phyloP scores from a whole-genome alignment of 2,329 filamentous ascomycete genomes.

The Huntiella bhutanensis region DNA sequence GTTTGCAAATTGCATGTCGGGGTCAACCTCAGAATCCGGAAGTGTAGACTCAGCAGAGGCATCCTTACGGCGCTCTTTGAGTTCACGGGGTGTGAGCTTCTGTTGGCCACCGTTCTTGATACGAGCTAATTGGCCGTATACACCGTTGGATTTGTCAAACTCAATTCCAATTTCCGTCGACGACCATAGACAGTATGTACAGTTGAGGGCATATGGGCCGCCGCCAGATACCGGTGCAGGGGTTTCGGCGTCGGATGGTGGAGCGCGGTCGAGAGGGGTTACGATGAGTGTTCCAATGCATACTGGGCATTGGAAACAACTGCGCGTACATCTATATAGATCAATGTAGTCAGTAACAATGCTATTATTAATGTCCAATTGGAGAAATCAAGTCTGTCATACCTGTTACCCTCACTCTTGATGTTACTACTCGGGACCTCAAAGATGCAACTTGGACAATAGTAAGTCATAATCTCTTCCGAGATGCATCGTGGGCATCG shows the following conservation, averaged over 20 bases:
- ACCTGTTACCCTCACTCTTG: conserved; percentile 86
- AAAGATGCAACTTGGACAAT: conserved; percentile 86
- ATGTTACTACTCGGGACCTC: conserved; percentile 88
- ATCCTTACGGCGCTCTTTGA: conserved; percentile 33
- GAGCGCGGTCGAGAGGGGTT: conserved; percentile 43
- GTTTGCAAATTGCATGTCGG: conserved; percentile 54
- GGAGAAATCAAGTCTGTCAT: conserved; percentile 17
- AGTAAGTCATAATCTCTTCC: conserved; percentile 90
- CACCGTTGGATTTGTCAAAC: conserved; percentile 76
- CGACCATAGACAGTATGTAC: conserved; percentile 84
- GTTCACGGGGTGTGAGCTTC: conserved; percentile 30
- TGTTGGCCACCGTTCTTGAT: conserved; percentile 42
- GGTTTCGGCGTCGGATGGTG: conserved; percentile 21
- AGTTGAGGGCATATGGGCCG: conserved; percentile 58
- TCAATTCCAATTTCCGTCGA: conserved; percentile 76
- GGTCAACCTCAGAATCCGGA: conserved; percentile 31
- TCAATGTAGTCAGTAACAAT: neutral
- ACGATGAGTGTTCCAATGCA: conserved; percentile 59
- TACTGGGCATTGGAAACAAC: conserved; percentile 86
- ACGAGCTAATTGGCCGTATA: conserved; percentile 60
- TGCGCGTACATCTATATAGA: conserved; percentile 57
- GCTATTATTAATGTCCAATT: neutral
- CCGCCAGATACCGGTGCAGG: conserved; percentile 20
- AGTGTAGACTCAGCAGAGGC: conserved; percentile 18
- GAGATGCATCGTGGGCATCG: conserved; percentile 80